Evolutionary conservation across 2,329 filamentous ascomycete species (phyloP).

Genomic region (Fusarium sp.): DNA sequence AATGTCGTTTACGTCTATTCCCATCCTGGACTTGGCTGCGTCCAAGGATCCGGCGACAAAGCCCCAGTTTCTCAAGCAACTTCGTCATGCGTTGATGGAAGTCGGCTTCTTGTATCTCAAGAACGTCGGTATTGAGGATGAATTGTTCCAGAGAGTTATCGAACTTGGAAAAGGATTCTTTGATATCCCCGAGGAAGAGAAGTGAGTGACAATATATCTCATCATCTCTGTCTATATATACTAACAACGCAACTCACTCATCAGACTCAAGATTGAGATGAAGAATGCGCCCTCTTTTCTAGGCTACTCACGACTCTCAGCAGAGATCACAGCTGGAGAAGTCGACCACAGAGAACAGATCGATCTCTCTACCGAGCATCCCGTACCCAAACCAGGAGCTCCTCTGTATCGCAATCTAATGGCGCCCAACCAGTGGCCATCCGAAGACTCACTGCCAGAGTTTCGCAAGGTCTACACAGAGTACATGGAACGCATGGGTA

Average conservation of each 20-base stretch:
- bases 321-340: constrained; percentile 77
- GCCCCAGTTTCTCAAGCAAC: constrained; percentile 74
- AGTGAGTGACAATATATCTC: constrained; percentile 58
- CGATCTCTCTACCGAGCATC: constrained; percentile 84
- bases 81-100: constrained; percentile 81
- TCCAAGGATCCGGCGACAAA: constrained; percentile 74
- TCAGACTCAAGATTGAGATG: constrained; percentile 75
- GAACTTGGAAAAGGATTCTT: constrained; percentile 79
- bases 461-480: constrained; percentile 77
- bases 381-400: constrained; percentile 68
- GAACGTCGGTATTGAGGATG: constrained; percentile 78
- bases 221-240: not conserved
- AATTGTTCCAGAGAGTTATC: constrained; percentile 73
- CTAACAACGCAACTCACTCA: not conserved
- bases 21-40: constrained; percentile 78
- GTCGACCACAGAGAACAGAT: constrained; percentile 88
- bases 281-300: constrained; percentile 78
- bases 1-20: constrained; percentile 80
- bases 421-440: constrained; percentile 85
- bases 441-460: constrained; percentile 67
- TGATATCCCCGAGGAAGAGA: constrained; percentile 78
- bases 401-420: constrained; percentile 81
- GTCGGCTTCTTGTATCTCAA: constrained; percentile 90
- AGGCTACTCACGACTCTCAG: constrained; percentile 73
- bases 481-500: constrained; percentile 81